These are phyloP conservation scores for Microstegium vimineum DNA, from an alignment of 176 grass and related monocot species.

Conservation along the genomic window DNA sequence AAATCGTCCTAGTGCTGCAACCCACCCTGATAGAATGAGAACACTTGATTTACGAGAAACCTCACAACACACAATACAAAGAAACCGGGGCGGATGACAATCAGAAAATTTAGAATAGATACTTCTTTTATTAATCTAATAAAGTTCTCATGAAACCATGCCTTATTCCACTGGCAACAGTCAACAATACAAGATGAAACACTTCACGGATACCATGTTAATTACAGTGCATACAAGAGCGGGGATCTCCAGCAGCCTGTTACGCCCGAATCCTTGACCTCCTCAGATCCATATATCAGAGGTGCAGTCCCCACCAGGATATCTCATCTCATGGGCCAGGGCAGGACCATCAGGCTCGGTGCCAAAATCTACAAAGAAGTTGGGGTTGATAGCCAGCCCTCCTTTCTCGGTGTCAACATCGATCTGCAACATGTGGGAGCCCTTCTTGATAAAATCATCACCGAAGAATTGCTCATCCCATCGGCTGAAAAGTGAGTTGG, in stretches of 20 bases:
- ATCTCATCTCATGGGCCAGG: constrained; percentile 95
- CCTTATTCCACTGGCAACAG: constrained; percentile 14
- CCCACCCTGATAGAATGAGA: background rate
- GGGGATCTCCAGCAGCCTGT: background rate
- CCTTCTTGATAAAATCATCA: constrained; percentile 67
- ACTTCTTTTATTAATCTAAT: constrained; percentile 38
- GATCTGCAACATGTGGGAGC: constrained; percentile 89
- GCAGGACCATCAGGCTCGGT: constrained; percentile 69
- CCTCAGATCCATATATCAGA: constrained; percentile 97
- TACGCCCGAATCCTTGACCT: constrained; percentile 6
- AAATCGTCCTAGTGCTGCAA: background rate
- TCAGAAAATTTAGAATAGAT: background rate
- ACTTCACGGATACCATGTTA: background rate
- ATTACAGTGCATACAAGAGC: constrained; percentile 21
- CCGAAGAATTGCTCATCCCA: constrained; percentile 91
- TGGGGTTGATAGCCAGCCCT: constrained; percentile 64
- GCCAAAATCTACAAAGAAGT: constrained; percentile 92
- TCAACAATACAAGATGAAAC: constrained; percentile 1
- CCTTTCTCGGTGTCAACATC: constrained; percentile 74
- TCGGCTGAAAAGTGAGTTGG: constrained; percentile 87
- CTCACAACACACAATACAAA: background rate
- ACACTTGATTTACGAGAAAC: background rate
- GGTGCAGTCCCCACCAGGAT: constrained; percentile 94
- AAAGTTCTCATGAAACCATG: background rate
- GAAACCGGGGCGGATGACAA: background rate